Percentiles rank a stretch among this genome's conserved stretches.
Conservation (phyloP, 768 basidiomycete species). For the Mycena filopes region DNA sequence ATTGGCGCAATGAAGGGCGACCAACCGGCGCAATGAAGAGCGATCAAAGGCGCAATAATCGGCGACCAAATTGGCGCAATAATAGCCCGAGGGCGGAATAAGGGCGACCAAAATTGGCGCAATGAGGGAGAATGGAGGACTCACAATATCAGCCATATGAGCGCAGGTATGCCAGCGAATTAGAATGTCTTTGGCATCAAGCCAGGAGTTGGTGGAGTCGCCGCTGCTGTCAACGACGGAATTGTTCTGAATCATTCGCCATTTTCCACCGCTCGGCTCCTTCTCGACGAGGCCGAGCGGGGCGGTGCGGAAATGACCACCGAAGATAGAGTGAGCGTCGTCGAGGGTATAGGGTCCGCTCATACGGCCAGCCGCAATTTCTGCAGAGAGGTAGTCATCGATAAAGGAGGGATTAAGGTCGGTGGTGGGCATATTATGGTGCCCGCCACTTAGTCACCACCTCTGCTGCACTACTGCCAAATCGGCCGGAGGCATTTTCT, state of each 20-base stretch:
- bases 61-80: too few species aligned
- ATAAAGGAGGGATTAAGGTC: constrained; percentile 16
- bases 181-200: constrained; percentile 17
- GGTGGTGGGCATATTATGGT: constrained; percentile 19
- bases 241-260: constrained; percentile 26
- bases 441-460: too few species aligned
- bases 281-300: constrained; percentile 25
- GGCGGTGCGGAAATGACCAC: constrained; percentile 24
- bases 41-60: too few species aligned
- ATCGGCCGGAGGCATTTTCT: too few species aligned
- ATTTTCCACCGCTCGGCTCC: constrained; percentile 15
- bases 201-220: constrained; percentile 25
- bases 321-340: constrained; percentile 10
- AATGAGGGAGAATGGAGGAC: background rate
- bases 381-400: constrained; percentile 17
- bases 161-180: constrained; percentile 19
- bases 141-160: constrained; percentile 12
- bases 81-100: too few species aligned
- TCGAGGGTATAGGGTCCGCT: constrained; percentile 9
- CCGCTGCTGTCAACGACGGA: constrained; percentile 18
- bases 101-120: background rate
- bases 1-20: background rate
- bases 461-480: too few species aligned
- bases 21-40: too few species aligned
- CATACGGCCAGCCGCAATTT: constrained; percentile 25